A percentile compares a stretch with the other conserved stretches of the same genome.
These are phyloP conservation scores for Didymosphaeria variabile DNA, from an alignment of 2,329 filamentous ascomycete species.

Conservation along the genomic window DNA sequence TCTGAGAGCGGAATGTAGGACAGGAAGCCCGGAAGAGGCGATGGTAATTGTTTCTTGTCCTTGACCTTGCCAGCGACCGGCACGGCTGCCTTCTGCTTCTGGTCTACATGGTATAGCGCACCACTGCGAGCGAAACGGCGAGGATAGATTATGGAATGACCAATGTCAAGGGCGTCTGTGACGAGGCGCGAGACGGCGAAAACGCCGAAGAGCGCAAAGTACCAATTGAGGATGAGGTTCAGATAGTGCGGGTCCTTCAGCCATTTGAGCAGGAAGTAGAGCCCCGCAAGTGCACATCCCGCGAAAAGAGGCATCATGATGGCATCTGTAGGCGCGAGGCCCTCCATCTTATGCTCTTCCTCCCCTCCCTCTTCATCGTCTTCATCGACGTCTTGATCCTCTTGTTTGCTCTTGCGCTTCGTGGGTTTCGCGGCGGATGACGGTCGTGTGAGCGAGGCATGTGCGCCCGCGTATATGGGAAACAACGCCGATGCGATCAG, in stretches of 20 bases:
- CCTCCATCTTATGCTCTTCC: conserved; percentile 68
- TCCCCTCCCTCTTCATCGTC: conserved; percentile 62
- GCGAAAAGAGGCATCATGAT: conserved; percentile 85
- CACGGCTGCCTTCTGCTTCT: conserved; percentile 43
- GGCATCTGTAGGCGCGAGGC: conserved; percentile 78
- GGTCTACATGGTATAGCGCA: conserved; percentile 59
- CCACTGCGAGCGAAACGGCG: conserved; percentile 67
- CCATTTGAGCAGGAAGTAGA: conserved; percentile 92
- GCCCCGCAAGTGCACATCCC: conserved; percentile 72
- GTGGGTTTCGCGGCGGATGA: conserved; percentile 75
- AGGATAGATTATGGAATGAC: conserved; percentile 76
- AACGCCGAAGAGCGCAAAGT: conserved; percentile 83
- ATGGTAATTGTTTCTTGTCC: conserved; percentile 38
- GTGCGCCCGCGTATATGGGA: conserved; percentile 84
- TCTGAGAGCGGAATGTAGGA: conserved; percentile 57
- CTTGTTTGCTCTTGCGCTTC: conserved; percentile 56
- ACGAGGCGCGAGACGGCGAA: conserved; percentile 77
- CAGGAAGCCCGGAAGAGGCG: conserved; percentile 63
- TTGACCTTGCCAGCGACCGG: conserved; percentile 39
- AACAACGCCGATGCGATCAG: conserved; percentile 75
- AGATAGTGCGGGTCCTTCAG: conserved; percentile 81
- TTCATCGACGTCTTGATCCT: conserved; percentile 58
- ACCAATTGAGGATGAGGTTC: conserved; percentile 83
- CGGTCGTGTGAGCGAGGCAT: conserved; percentile 85
- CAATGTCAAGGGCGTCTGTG: conserved; percentile 73